These are phyloP conservation scores for Sparassis latifolia DNA, from an alignment of 1,284 basidiomycete genomes.

Conservation along the genomic window DNA sequence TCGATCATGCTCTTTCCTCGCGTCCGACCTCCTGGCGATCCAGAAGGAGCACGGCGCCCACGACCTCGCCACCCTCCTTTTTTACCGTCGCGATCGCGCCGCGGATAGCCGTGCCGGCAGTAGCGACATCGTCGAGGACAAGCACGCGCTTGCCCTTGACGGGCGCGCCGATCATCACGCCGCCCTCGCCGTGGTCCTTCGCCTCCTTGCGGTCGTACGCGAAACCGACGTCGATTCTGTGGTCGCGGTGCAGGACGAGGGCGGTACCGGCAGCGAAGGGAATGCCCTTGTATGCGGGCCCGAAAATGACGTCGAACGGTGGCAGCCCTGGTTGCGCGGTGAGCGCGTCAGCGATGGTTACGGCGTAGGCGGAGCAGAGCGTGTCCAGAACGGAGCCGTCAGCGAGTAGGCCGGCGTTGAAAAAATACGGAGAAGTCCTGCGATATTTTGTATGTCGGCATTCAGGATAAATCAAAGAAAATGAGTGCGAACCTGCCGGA, in stretches of 20 bases:
- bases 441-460: not conserved
- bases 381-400: conserved; percentile 78
- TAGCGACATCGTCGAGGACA: conserved; percentile 96
- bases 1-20: conserved; percentile 70
- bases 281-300: conserved; percentile 98
- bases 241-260: conserved; percentile 65
- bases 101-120: conserved; percentile 89
- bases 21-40: conserved; percentile 88
- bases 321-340: conserved; percentile 41
- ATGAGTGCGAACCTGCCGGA: conserved; percentile 73
- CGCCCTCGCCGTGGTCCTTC: conserved; percentile 98
- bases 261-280: conserved; percentile 88
- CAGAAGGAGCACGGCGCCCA: conserved; percentile 87
- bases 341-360: conserved; percentile 52
- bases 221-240: conserved; percentile 70
- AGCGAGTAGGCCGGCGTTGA: conserved; percentile 89
- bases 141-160: conserved; percentile 79
- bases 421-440: conserved; percentile 92
- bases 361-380: conserved; percentile 84
- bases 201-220: conserved; percentile 95
- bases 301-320: conserved; percentile 88
- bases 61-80: conserved; percentile 67
- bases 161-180: conserved; percentile 82
- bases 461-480: too few species aligned
- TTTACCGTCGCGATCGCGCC: conserved; percentile 72